phyloP scores from a whole-genome alignment of 495 filamentous ascomycete genomes.

The Sordaria brevicollis region DNA sequence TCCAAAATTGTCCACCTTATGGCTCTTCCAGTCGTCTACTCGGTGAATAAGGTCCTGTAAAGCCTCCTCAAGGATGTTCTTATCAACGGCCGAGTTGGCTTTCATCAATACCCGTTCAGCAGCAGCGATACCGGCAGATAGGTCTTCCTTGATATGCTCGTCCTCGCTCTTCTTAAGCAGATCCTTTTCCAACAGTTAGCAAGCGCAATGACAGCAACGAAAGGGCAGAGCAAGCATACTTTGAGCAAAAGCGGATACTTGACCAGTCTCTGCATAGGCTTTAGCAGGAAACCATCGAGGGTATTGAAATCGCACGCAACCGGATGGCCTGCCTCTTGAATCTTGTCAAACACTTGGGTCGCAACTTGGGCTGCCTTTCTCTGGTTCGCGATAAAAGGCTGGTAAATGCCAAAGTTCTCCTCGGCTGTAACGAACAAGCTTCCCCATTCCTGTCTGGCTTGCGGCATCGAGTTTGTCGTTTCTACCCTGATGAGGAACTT shows the following conservation, averaged over 20 bases:
- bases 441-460: slow-evolving; percentile 82
- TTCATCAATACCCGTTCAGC: slow-evolving; percentile 67
- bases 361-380: slow-evolving; percentile 55
- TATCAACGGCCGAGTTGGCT: slow-evolving; percentile 83
- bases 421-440: slow-evolving; percentile 66
- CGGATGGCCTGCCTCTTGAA: slow-evolving; percentile 40
- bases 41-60: slow-evolving; percentile 67
- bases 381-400: slow-evolving; percentile 95
- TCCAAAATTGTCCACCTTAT: slow-evolving; percentile 82
- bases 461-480: slow-evolving; percentile 76
- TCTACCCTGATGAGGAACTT: slow-evolving; percentile 92
- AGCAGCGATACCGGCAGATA: slow-evolving; percentile 60
- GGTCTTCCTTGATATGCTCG: slow-evolving; percentile 54
- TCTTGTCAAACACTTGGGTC: slow-evolving; percentile 52
- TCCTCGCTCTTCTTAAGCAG: slow-evolving; percentile 73
- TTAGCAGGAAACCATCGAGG: slow-evolving; percentile 83
- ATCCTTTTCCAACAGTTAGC: slow-evolving; percentile 46
- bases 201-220: background rate
- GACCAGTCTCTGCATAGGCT: slow-evolving; percentile 89
- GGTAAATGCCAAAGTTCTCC: slow-evolving; percentile 79
- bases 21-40: slow-evolving; percentile 98
- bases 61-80: slow-evolving; percentile 69
- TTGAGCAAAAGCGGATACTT: slow-evolving; percentile 88
- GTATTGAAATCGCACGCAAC: slow-evolving; percentile 50
- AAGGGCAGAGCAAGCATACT: slow-evolving; percentile 37